Evolutionary conservation across 1,284 basidiomycete species (phyloP).

Genomic region (Naganishia sp.): DNA sequence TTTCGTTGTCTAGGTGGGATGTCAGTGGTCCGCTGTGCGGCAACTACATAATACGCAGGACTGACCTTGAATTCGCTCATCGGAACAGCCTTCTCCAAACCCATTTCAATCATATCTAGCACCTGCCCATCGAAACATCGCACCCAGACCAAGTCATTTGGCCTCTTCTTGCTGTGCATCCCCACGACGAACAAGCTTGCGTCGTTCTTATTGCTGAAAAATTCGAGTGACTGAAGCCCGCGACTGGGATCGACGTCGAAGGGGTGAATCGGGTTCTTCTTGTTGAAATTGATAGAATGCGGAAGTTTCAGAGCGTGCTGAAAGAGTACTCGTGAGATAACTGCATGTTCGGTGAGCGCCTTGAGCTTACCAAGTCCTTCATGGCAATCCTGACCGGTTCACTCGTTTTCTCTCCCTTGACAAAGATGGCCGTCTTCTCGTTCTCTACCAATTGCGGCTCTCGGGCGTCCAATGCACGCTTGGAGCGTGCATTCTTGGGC

Average conservation of each 20-base stretch:
- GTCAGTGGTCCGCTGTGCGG: constrained; percentile 1
- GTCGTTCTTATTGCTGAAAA: constrained; percentile 94
- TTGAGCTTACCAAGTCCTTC: constrained; percentile 75
- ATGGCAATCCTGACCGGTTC: constrained; percentile 77
- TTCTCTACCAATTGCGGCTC: constrained; percentile 90
- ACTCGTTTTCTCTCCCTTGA: constrained; percentile 81
- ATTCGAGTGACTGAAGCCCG: constrained; percentile 70
- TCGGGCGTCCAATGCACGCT: constrained; percentile 82
- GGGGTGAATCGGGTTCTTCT: constrained; percentile 89
- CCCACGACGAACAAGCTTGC: constrained; percentile 88
- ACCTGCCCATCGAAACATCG: constrained; percentile 85
- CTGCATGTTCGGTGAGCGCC: not conserved
- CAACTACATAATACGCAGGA: too few species aligned
- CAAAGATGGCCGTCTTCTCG: constrained; percentile 79
- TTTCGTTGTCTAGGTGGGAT: constrained; percentile 68
- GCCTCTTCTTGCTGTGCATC: constrained; percentile 91
- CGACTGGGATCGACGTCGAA: constrained; percentile 67
- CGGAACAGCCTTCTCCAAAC: constrained; percentile 73
- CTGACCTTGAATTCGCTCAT: constrained; percentile 82
- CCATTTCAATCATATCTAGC: constrained; percentile 93
- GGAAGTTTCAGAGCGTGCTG: constrained; percentile 91
- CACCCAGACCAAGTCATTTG: constrained; percentile 81
- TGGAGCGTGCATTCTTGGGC: constrained; percentile 96
- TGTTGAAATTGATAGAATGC: constrained; percentile 85
- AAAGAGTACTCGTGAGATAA: not conserved